Conservation (phyloP, 2,329 filamentous ascomycete genomes). For the Cercospora nicotianae region DNA sequence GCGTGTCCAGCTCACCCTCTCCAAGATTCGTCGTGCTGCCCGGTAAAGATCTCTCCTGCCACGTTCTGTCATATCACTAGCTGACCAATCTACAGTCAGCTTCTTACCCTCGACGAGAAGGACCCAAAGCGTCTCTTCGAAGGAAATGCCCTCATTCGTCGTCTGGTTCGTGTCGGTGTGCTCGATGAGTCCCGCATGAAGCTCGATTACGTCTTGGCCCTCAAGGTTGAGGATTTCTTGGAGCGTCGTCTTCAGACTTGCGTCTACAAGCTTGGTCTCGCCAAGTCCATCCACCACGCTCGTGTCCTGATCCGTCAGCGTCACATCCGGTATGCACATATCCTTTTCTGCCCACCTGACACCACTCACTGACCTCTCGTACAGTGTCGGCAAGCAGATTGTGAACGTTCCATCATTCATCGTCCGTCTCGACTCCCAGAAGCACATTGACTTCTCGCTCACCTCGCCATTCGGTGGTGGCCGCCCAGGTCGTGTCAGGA, state of each 20-base stretch:
- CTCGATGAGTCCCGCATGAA: constrained; percentile 99
- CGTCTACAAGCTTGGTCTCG: constrained; percentile 99
- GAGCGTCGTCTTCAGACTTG: constrained; percentile 99
- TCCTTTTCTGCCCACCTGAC: constrained; percentile 2
- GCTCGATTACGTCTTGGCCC: constrained; percentile 99
- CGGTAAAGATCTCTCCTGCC: constrained; percentile 64
- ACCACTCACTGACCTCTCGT: constrained; percentile 26
- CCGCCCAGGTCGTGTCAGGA: constrained; percentile 93
- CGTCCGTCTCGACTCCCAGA: constrained; percentile 99
- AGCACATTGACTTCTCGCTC: constrained; percentile 99
- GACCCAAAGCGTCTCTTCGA: constrained; percentile 99
- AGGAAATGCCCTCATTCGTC: constrained; percentile 99
- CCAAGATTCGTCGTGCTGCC: constrained; percentile 99
- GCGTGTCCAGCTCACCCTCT: constrained; percentile 98
- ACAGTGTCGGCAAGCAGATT: constrained; percentile 97
- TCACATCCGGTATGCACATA: constrained; percentile 74
- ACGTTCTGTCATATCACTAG: constrained; percentile 18
- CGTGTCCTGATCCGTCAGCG: constrained; percentile 99
- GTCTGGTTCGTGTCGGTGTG: constrained; percentile 99
- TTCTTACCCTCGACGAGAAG: constrained; percentile 99
- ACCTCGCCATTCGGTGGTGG: constrained; percentile 97
- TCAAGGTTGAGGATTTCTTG: constrained; percentile 99
- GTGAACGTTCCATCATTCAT: constrained; percentile 99
- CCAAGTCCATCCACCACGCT: constrained; percentile 99
- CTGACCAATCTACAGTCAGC: constrained; percentile 69